A percentile compares a stretch with the other conserved stretches of the same genome.
Conservation (phyloP, 441 rosid species). For the Pelargonium myrrhifolium region DNA sequence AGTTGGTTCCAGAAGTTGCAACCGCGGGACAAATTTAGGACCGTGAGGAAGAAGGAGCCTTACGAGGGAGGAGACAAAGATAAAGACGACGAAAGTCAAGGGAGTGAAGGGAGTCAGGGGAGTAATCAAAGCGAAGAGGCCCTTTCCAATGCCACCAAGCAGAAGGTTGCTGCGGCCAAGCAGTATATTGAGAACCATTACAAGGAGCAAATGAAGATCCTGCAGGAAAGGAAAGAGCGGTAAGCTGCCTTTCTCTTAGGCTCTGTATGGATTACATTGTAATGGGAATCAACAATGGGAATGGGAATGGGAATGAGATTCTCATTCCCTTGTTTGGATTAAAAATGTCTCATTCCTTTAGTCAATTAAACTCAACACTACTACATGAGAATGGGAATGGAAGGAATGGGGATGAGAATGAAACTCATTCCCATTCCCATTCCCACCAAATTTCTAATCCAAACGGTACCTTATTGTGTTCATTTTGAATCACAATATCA, state of each 20-base stretch:
- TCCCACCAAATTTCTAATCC: too few relatives aligned
- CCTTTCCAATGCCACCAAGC: constrained; percentile 66
- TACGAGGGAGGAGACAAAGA: constrained; percentile 21
- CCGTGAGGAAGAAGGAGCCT: constrained; percentile 34
- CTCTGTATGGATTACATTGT: too few relatives aligned
- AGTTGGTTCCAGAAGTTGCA: constrained; percentile 84
- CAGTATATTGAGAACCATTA: constrained; percentile 95
- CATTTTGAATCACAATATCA: not conserved
- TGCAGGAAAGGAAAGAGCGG: constrained; percentile 84
- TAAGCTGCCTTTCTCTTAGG: constrained; percentile 8
- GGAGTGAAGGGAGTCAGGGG: not conserved
- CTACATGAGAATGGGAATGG: too few relatives aligned
- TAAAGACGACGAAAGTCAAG: not conserved
- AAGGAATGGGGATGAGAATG: too few relatives aligned
- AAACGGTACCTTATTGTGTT: too few relatives aligned
- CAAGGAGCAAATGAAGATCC: constrained; percentile 90
- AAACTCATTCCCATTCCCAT: too few relatives aligned
- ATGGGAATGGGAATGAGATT: too few relatives aligned
- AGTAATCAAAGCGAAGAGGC: constrained; percentile 33
- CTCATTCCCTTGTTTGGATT: too few relatives aligned
- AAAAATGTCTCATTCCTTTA: too few relatives aligned
- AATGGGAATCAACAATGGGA: too few relatives aligned
- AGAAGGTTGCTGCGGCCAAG: constrained; percentile 88
- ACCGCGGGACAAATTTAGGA: constrained; percentile 58
- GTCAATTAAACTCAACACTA: too few relatives aligned